Conservation (phyloP, 2,329 filamentous ascomycete species). For the Fusarium longipes region DNA sequence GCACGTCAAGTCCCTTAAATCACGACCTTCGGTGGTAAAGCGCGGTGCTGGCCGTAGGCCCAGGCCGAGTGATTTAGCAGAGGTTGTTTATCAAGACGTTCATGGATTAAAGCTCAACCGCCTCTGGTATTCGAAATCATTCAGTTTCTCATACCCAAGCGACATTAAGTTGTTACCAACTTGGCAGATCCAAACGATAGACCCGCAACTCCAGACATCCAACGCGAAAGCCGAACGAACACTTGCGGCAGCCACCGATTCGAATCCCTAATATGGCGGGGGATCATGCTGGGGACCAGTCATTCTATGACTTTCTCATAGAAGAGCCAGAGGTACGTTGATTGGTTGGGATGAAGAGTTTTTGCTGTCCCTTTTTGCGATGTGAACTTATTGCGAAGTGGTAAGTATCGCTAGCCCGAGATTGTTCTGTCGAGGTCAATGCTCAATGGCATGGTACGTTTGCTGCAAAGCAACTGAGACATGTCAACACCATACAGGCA, state of each 20-base stretch:
- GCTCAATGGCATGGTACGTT: slow-evolving; percentile 18
- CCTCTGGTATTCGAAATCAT: slow-evolving; percentile 9
- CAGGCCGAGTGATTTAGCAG: slow-evolving; percentile 28
- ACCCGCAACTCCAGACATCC: slow-evolving; percentile 15
- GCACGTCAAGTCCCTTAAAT: slow-evolving; percentile 37
- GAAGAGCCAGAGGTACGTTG: slow-evolving; percentile 46
- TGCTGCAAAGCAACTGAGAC: slow-evolving; percentile 32
- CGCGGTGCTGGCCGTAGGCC: slow-evolving; percentile 40
- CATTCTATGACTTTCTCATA: slow-evolving; percentile 48
- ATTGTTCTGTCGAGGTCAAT: slow-evolving; percentile 19
- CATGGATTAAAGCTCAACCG: slow-evolving; percentile 27
- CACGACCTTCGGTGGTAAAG: slow-evolving; percentile 32
- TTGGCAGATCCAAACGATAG: slow-evolving; percentile 20
- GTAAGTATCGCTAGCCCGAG: slow-evolving; percentile 16
- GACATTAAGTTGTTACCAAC: slow-evolving; percentile 20
- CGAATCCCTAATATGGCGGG: slow-evolving; percentile 41
- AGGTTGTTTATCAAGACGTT: slow-evolving; percentile 37
- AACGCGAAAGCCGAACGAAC: slow-evolving; percentile 29
- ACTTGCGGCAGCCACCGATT: slow-evolving; percentile 19
- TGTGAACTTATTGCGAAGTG: slow-evolving; percentile 21
- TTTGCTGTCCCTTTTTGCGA: slow-evolving; percentile 23
- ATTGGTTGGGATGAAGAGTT: neutral
- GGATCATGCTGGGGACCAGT: slow-evolving; percentile 41
- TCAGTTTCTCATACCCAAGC: slow-evolving; percentile 4
- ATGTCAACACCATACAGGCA: slow-evolving; percentile 34